Evolutionary conservation across 2,329 filamentous ascomycete genomes (phyloP), one percentile per base, ranked within the genome.

Genomic region (Aspergillus sclerotialis): DNA sequence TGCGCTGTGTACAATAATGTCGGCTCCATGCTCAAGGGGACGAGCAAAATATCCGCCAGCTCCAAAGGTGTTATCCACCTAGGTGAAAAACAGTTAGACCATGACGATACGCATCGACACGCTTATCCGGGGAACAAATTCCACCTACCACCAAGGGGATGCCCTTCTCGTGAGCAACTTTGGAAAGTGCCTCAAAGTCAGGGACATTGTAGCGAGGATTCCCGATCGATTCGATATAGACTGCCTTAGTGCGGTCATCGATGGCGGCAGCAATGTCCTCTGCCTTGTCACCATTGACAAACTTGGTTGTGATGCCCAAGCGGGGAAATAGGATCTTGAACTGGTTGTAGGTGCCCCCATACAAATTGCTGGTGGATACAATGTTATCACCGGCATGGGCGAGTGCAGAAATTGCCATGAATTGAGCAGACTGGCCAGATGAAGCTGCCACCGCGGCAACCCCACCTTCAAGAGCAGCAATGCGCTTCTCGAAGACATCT

Each of bases 311-410:
- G 56, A 96, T 88, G 42, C 90, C 90, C 29, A 94, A 67, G n/a
- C 89, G 78, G 5, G 87, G 83, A 36, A 95, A 72, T 47, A 87
- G 75, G 29, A 95, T 88, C 68, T 95, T 95, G 68, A 95, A 79
- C 69, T 95, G 90, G 68, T 96, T 95, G 72, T 94, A 95, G 11
- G 90, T 95, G 59, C 89, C 89, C 46, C 89, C 89, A 65, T 95
- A 94, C 37, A 95, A 70, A 65, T 93, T 94, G 32, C 82, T 81
- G 5, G 90, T 94, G 9, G 86, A 82, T 33, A 95, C 76, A 49
- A 95, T 94, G 70, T 95, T 95, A 70, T 95, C 89, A 30, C 90
- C 90, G 0, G 80, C 75, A 41, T 86, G 79, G 4, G 87, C 87
- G n/a, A 96, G 79, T 5, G 88, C 80, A 15, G 78, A 73, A 52